Percentiles rank a stretch among this genome's conserved stretches.
These are phyloP conservation scores for Stephanodiscus minutulus DNA, from an alignment of 108 stramenopile genomes.

Conservation along the genomic window DNA sequence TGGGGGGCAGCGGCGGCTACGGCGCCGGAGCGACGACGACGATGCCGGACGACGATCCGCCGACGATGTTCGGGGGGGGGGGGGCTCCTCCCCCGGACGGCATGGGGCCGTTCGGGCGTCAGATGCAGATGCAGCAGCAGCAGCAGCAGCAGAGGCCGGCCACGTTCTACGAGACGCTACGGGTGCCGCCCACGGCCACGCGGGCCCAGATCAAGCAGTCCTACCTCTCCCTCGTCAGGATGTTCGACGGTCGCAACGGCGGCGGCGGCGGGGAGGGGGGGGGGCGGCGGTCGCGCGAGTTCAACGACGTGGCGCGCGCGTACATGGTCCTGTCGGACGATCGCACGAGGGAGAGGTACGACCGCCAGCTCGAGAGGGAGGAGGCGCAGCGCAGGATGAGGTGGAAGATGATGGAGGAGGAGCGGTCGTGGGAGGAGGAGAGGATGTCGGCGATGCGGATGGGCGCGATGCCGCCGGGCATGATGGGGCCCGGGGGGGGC, in stretches of 20 bases:
- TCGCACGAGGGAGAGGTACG: conserved; percentile 26
- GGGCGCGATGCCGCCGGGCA: not conserved
- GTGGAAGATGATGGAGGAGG: conserved; percentile 21
- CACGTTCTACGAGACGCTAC: conserved; percentile 40
- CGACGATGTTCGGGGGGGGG: too few species aligned
- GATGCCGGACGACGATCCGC: not conserved
- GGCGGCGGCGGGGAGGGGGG: too few species aligned
- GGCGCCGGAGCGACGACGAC: not conserved
- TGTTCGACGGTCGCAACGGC: conserved; percentile 12
- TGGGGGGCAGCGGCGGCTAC: not conserved
- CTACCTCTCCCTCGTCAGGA: not conserved
- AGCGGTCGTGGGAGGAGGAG: conserved; percentile 18
- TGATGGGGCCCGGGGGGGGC: too few species aligned
- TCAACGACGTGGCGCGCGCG: conserved; percentile 44
- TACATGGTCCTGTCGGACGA: conserved; percentile 46
- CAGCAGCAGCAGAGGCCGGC: conserved; percentile 1
- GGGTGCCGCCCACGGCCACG: conserved; percentile 34
- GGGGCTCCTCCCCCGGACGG: not conserved
- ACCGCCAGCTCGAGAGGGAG: conserved; percentile 12
- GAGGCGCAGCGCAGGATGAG: conserved; percentile 14
- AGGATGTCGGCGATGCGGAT: not conserved
- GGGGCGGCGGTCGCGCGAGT: conserved; percentile 16
- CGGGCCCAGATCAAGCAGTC: conserved; percentile 34
- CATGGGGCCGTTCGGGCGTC: not conserved
- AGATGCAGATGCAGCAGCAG: not conserved